Conservation (phyloP, 805 yeast species). For the Lipomyces lipofer region DNA sequence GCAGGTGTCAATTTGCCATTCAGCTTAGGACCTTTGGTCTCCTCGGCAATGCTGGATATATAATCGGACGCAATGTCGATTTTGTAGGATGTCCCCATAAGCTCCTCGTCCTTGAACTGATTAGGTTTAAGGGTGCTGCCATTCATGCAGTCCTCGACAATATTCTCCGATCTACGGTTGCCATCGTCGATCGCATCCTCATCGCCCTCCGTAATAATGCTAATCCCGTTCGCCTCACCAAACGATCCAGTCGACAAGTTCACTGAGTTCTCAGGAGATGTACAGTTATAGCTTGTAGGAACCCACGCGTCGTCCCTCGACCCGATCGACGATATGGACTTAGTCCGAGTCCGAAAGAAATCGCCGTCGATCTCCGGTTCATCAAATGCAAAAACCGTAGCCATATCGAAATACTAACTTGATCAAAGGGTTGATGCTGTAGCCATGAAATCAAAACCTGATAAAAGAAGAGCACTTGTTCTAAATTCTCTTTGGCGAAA, state of each 20-base stretch:
- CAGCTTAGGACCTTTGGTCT: constrained; percentile 15
- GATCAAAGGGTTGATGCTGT: no score
- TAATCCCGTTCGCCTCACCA: background rate
- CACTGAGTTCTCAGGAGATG: background rate
- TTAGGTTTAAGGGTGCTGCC: constrained; percentile 19
- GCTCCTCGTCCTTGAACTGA: constrained; percentile 15
- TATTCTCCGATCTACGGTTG: constrained; percentile 2
- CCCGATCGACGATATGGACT: constrained; percentile 23
- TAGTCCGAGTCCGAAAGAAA: constrained; percentile 8
- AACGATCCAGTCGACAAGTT: background rate
- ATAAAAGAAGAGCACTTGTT: no score
- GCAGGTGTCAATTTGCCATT: constrained; percentile 5
- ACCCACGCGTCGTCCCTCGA: constrained; percentile 21
- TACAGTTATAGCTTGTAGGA: constrained; percentile 2
- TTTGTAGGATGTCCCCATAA: constrained; percentile 53
- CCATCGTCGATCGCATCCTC: constrained; percentile 3
- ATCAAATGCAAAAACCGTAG: constrained; percentile 36
- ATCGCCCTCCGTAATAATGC: constrained; percentile 13
- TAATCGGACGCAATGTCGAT: constrained; percentile 50
- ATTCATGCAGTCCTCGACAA: no score
- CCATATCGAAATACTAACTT: constrained; percentile 24
- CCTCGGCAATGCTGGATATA: constrained; percentile 36
- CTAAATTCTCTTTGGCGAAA: no score
- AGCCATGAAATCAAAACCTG: no score
- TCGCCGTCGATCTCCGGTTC: constrained; percentile 31